Conservation (phyloP, 768 basidiomycete species). For the Boletus rubescentipes region DNA sequence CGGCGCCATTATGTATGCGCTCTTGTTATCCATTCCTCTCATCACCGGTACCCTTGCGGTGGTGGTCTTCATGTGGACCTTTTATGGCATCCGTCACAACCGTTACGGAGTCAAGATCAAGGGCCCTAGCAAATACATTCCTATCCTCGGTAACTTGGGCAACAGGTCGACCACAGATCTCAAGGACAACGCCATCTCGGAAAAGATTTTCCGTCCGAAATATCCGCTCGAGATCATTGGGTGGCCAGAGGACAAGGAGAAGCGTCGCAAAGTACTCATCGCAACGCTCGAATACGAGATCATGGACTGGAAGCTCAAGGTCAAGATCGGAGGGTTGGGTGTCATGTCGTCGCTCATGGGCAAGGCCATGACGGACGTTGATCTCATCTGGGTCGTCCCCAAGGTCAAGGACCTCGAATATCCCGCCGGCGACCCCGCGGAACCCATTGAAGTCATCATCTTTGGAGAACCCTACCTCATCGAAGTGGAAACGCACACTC, state of each 20-base stretch:
- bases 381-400: conserved; percentile 89
- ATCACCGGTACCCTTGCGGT: conserved; percentile 85
- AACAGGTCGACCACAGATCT: conserved; percentile 70
- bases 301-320: conserved; percentile 96
- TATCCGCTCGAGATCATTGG: conserved; percentile 75
- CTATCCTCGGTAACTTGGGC: conserved; percentile 68
- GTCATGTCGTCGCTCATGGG: conserved; percentile 99
- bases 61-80: conserved; percentile 89
- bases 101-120: conserved; percentile 82
- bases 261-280: conserved; percentile 89
- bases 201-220: conserved; percentile 71
- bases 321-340: conserved; percentile 96
- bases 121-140: conserved; percentile 77
- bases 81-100: conserved; percentile 95
- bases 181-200: conserved; percentile 63
- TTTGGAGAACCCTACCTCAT: conserved; percentile 95
- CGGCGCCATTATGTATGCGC: conserved; percentile 85
- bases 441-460: conserved; percentile 94
- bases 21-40: conserved; percentile 77
- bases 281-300: conserved; percentile 95
- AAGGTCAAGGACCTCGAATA: conserved; percentile 96
- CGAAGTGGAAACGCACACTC: conserved; percentile 88
- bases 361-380: conserved; percentile 97
- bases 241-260: conserved; percentile 94
- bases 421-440: conserved; percentile 85